phyloP scores from a whole-genome alignment of 106 monocot species.

The Dioscorea alata region DNA sequence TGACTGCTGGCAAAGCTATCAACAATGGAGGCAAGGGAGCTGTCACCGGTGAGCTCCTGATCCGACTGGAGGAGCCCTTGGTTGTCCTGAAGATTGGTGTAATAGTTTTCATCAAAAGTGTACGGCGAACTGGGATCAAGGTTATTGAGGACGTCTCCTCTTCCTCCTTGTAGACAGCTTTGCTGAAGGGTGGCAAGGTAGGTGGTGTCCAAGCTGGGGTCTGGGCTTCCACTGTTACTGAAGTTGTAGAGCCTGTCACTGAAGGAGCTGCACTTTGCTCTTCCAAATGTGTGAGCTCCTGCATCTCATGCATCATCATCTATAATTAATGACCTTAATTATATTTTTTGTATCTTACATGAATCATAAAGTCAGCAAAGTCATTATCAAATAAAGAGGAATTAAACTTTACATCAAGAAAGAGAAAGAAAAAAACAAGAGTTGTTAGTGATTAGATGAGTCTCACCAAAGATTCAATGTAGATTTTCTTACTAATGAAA shows the following conservation, averaged over 20 bases:
- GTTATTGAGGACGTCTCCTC: constrained; percentile 12
- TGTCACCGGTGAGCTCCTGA: constrained; percentile 41
- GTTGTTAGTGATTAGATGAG: too few species aligned
- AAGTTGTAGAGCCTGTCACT: constrained; percentile 39
- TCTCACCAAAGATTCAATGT: too few species aligned
- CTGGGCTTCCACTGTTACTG: constrained; percentile 17
- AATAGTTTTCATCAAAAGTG: constrained; percentile 57
- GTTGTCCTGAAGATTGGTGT: constrained; percentile 27
- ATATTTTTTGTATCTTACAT: too few species aligned
- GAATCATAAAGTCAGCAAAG: too few species aligned
- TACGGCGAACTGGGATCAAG: constrained; percentile 42
- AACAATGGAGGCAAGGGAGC: constrained; percentile 24
- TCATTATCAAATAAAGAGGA: too few species aligned
- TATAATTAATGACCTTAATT: too few species aligned
- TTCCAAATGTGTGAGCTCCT: constrained; percentile 55
- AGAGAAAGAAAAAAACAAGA: too few species aligned
- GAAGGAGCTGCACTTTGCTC: constrained; percentile 31
- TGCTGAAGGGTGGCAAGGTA: constrained; percentile 17
- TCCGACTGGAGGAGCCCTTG: constrained; percentile 41
- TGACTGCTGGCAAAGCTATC: constrained; percentile 28
- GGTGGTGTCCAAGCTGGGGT: constrained; percentile 28
- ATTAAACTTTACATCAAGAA: too few species aligned
- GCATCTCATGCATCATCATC: neutral
- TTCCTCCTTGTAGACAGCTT: constrained; percentile 37
- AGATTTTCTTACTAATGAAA: too few species aligned